phyloP scores from a whole-genome alignment of 164 flowering plant genomes.

The Chimonanthus salicifolius region DNA sequence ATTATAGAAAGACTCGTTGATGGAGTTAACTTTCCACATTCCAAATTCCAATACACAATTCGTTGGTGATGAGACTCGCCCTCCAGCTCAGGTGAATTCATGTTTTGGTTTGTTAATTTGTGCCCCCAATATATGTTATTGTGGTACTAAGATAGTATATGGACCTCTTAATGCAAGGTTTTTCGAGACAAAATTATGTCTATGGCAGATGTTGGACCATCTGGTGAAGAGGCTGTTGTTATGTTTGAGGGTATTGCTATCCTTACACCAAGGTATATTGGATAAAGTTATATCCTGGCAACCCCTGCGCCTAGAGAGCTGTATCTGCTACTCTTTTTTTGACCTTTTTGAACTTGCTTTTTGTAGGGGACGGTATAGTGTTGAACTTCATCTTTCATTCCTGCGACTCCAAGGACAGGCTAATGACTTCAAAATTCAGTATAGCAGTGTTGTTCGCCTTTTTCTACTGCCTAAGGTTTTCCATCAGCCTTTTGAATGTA shows the following conservation, averaged over 20 bases:
- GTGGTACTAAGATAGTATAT: background rate
- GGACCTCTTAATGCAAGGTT: conserved; percentile 36
- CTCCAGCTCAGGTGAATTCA: conserved; percentile 77
- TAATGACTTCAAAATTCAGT: conserved; percentile 96
- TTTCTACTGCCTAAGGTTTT: conserved; percentile 93
- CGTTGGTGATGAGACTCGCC: conserved; percentile 90
- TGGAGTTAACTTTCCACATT: conserved; percentile 91
- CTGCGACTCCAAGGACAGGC: conserved; percentile 92
- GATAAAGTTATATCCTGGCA: background rate
- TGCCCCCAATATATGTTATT: background rate
- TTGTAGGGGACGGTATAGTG: conserved; percentile 86
- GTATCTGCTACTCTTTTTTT: too few relatives aligned
- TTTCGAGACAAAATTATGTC: conserved; percentile 83
- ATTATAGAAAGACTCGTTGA: conserved; percentile 88
- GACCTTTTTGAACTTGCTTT: conserved; percentile 1
- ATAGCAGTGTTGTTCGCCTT: conserved; percentile 93
- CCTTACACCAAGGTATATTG: conserved; percentile 86
- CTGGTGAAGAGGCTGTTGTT: conserved; percentile 88
- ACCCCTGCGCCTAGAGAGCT: background rate
- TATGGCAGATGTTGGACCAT: conserved; percentile 86
- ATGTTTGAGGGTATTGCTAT: conserved; percentile 87
- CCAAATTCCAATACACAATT: conserved; percentile 88
- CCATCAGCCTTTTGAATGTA: background rate
- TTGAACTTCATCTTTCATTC: conserved; percentile 92
- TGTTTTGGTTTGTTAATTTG: background rate